These are phyloP conservation scores for Cucurbita moschata DNA, from an alignment of 306 rosid genomes.

Conservation along the genomic window DNA sequence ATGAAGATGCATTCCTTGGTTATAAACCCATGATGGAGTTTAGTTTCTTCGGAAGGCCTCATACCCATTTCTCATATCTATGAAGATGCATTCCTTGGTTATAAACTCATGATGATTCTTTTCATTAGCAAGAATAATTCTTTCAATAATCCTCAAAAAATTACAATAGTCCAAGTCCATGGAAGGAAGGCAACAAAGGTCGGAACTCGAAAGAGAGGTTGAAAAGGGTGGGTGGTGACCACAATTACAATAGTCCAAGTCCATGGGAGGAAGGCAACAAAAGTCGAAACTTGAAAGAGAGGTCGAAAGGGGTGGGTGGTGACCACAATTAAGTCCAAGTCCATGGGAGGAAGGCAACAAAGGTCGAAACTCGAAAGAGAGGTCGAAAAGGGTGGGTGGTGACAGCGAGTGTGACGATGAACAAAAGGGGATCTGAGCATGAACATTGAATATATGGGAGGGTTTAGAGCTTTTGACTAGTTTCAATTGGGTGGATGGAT, in stretches of 20 bases:
- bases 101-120: too few relatives aligned
- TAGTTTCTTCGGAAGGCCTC: too few relatives aligned
- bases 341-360: not conserved
- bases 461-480: not conserved
- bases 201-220: not conserved
- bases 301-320: not conserved
- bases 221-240: not conserved
- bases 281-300: not conserved
- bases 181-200: not conserved
- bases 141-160: not conserved
- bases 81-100: too few relatives aligned
- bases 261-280: not conserved
- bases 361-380: not conserved
- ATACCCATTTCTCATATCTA: too few relatives aligned
- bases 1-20: too few relatives aligned
- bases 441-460: not conserved
- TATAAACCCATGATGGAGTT: too few relatives aligned
- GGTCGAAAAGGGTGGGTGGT: not conserved
- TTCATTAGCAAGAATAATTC: too few relatives aligned
- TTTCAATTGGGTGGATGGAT: not conserved
- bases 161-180: not conserved
- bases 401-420: not conserved
- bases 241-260: not conserved
- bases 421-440: not conserved
- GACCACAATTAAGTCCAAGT: not conserved